Evolutionary conservation across 2,329 filamentous ascomycete genomes (phyloP).

Genomic region (Beauveria varroae): DNA sequence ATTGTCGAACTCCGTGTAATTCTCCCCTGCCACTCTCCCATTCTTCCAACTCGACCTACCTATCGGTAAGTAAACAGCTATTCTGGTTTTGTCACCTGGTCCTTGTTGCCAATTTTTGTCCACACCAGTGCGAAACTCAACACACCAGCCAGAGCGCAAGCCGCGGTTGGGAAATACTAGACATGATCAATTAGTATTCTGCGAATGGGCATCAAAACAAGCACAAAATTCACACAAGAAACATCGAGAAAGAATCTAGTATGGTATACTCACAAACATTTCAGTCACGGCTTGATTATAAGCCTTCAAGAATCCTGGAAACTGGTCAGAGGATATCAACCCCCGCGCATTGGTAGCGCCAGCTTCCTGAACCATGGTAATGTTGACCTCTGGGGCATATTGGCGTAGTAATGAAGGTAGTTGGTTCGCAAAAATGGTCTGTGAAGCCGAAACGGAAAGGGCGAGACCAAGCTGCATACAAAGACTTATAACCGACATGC

Average conservation of each 20-base stretch:
- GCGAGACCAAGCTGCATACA: conserved; percentile 8
- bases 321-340: background rate
- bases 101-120: background rate
- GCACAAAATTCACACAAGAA: too few species aligned
- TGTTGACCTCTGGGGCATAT: background rate
- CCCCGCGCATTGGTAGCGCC: background rate
- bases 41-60: too few species aligned
- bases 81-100: too few species aligned
- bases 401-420: background rate
- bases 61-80: too few species aligned
- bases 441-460: conserved; percentile 3
- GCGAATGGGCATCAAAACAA: too few species aligned
- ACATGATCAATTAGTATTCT: too few species aligned
- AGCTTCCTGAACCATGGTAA: background rate
- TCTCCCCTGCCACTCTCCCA: too few species aligned
- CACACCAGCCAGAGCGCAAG: background rate
- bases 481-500: background rate
- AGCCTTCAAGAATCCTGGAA: background rate
- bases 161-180: conserved; percentile 2
- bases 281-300: conserved; percentile 3
- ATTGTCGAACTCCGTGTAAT: too few species aligned
- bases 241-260: too few species aligned
- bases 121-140: background rate
- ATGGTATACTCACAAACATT: background rate
- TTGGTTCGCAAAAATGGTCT: background rate